Base-by-base conservation (phyloP, 176 grass and related monocot species). In the Raddia distichophylla region DNA sequence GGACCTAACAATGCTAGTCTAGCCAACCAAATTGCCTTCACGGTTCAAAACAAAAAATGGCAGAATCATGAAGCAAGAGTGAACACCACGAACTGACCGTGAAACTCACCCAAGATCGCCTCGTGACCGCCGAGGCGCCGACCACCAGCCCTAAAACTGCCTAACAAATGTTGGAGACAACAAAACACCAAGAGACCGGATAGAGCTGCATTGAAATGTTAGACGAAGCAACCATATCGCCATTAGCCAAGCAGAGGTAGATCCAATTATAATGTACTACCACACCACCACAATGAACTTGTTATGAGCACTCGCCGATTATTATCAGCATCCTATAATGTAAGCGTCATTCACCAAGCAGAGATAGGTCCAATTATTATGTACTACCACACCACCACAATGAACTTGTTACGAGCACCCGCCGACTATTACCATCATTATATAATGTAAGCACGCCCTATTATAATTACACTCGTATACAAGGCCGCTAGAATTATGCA, bases 401-500 rank as follows among this genome's bases (percentile, higher is more conserved):
- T 58, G 17, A 74, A 71, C 76, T 47, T 11, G 22, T 51, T 67
- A 45, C 75, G 53, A n/a, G 13, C 77, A 60, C 51, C 67, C 60
- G 15, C 53, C 51, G 11, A 80, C 43, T 69, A 69, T 49, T 67
- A 65, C 65, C 67, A 65, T 73, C 67, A 80, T 27, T 27, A 27
- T 81, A 35, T 80, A 86, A 67, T 22, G 51, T 80, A 80, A 79
- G 16, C 84, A 86, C 69, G 52, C 52, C 84, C 84, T 86, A 74
- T 34, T 60, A 48, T 80, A 86, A 72, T 50, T 80, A 86, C 84
- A 86, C 16, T 49, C 50, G 57, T 64, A 42, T 69, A 86, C 59
- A 49, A 35, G 46, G 17, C 69, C 2, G 12, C 70, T 86, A 61
- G 27, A 60, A 60, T 65, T 86, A 86, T 53, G 80, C 61, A 56